These are phyloP conservation scores for Suillus lakei DNA, from an alignment of 768 basidiomycete species.

Conservation along the genomic window DNA sequence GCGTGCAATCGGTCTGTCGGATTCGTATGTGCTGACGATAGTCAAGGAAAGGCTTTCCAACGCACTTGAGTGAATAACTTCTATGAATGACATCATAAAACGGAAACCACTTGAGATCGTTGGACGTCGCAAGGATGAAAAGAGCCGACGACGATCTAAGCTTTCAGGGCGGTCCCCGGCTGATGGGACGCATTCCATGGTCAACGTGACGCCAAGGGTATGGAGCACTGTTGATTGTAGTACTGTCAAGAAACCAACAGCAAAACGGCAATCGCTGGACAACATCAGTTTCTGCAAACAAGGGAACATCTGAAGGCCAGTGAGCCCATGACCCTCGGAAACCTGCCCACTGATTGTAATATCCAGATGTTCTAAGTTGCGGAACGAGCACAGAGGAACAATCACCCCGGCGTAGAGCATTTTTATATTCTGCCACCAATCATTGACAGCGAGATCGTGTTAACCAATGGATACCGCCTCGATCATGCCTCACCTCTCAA, in stretches of 20 bases:
- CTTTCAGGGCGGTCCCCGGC: too few species aligned
- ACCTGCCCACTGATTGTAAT: not conserved
- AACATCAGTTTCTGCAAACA: not conserved
- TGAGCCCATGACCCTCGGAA: not conserved
- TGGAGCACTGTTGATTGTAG: not conserved
- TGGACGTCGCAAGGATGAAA: too few species aligned
- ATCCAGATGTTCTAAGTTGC: not conserved
- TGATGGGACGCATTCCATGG: too few species aligned
- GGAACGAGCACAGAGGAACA: not conserved
- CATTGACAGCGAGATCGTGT: not conserved
- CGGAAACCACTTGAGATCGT: too few species aligned
- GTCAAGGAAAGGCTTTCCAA: too few species aligned
- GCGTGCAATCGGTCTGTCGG: too few species aligned
- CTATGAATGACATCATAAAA: too few species aligned
- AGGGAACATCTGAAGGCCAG: not conserved
- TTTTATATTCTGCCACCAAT: not conserved
- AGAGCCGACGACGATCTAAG: too few species aligned
- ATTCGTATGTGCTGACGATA: too few species aligned
- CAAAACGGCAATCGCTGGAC: not conserved
- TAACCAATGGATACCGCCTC: not conserved
- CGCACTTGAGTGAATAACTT: too few species aligned
- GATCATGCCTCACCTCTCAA: too few species aligned
- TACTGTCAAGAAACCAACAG: not conserved
- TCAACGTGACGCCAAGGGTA: not conserved
- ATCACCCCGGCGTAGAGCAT: not conserved